Base-by-base conservation (phyloP, 345 rosid species). In the Lepidium aucheri region DNA sequence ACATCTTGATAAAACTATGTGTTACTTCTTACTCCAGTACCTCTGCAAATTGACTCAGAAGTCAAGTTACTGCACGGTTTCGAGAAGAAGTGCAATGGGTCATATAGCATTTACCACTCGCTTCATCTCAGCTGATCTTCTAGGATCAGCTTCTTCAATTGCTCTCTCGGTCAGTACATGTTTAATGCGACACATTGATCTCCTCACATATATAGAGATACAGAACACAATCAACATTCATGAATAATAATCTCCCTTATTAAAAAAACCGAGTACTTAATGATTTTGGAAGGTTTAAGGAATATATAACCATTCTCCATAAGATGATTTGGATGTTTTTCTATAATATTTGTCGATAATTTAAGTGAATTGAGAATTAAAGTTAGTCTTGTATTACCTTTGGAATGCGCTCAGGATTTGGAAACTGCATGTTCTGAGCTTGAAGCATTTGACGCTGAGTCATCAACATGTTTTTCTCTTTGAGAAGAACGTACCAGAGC, bases 381-480 rank as follows among this genome's bases (percentile, higher is more conserved):
- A 8, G 3, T 18, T 8, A 3, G 34, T 0, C 33, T 65, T 15
- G 17, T 8, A 17, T 76, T 78, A 88, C 97, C 96, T 94, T 90
- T n/a, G 96, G 93, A 50, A 88, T 59, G 71, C 99, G 96, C 72
- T 95, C 99, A 50, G 97, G 99, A 80, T 88, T 88, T 7, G 96
- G 93, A 69, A 95, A 95, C 58, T 78, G 77, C 51, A 95, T 77
- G 77, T 83, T 95, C 70, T 90, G 88, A 0, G 97, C 76, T 65
- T 90, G 87, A 79, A 94, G 96, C 99, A 90, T 84, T 81, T 94
- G 96, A 16, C 87, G 87, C 63, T 94, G 99, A 69, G 93, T 87
- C 95, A 88, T 88, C 80, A 94, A 75, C 99, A 90, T 87, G 81
- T 94, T 94, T 64, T 88, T 94, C 88, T 94, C 97, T 73, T 94